Evolutionary conservation across 2,329 filamentous ascomycete genomes (phyloP).

Genomic region (Aspergillus carbonarius): DNA sequence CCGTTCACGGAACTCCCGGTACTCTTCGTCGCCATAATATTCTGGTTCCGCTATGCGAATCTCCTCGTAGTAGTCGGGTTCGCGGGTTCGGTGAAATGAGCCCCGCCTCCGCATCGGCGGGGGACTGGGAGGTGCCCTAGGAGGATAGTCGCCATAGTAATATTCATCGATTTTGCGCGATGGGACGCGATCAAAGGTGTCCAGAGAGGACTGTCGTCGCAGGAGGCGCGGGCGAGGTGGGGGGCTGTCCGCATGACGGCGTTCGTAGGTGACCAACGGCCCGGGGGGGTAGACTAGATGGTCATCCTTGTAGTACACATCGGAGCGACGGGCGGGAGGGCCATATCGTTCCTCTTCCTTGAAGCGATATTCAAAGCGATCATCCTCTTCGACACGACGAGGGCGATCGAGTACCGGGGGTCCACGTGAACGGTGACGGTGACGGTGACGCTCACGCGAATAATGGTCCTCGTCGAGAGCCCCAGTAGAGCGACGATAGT

Average conservation of each 20-base stretch:
- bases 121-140: conserved; percentile 62
- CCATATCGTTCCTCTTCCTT: conserved; percentile 44
- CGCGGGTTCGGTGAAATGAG: conserved; percentile 59
- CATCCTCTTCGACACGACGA: conserved; percentile 36
- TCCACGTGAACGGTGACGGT: conserved; percentile 38
- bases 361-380: conserved; percentile 43
- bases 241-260: conserved; percentile 56
- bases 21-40: conserved; percentile 70
- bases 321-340: conserved; percentile 41
- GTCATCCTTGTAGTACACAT: conserved; percentile 43
- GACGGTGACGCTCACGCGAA: conserved; percentile 41
- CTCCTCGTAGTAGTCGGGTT: conserved; percentile 63
- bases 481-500: conserved; percentile 36
- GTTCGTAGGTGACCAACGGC: conserved; percentile 58
- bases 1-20: conserved; percentile 63
- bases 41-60: conserved; percentile 68
- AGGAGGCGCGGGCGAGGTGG: conserved; percentile 66
- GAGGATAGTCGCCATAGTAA: conserved; percentile 40
- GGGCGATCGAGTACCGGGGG: conserved; percentile 37
- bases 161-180: conserved; percentile 50
- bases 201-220: conserved; percentile 82
- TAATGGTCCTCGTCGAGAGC: conserved; percentile 44
- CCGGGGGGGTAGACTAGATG: conserved; percentile 46
- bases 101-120: conserved; percentile 33
- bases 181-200: conserved; percentile 82